phyloP scores from a whole-genome alignment of 2,329 filamentous ascomycete genomes.

The Zymoseptoria brevis region DNA sequence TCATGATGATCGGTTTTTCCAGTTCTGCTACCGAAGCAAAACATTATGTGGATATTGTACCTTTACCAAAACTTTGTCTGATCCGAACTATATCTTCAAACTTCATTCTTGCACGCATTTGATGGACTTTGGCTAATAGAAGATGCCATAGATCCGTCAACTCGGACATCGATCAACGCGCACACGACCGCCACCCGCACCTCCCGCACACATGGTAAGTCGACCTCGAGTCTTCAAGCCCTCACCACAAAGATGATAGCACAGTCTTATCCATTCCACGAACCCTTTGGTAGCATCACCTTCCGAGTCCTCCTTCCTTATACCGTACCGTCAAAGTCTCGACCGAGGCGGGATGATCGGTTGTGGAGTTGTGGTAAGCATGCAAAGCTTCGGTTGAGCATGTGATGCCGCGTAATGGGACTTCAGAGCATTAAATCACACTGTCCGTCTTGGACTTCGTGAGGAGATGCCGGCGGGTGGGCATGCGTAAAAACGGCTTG shows the following conservation, averaged over 20 bases:
- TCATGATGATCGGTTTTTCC: conserved; percentile 35
- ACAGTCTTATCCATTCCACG: conserved; percentile 35
- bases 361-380: conserved; percentile 31
- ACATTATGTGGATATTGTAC: conserved; percentile 29
- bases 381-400: conserved; percentile 15
- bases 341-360: conserved; percentile 29
- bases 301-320: conserved; percentile 31
- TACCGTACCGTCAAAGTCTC: conserved; percentile 28
- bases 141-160: not conserved
- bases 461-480: conserved; percentile 30
- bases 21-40: conserved; percentile 34
- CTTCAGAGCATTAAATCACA: conserved; percentile 27
- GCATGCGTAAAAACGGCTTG: conserved; percentile 34
- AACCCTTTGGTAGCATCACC: conserved; percentile 28
- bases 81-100: conserved; percentile 13
- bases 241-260: conserved; percentile 29
- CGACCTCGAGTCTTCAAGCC: not conserved
- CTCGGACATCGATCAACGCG: not conserved
- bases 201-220: conserved; percentile 9
- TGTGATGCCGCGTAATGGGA: conserved; percentile 22
- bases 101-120: not conserved
- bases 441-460: conserved; percentile 29
- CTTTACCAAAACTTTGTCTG: conserved; percentile 33
- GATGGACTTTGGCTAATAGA: not conserved
- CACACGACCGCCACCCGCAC: not conserved